Evolutionary conservation across 805 yeast species (phyloP).

Genomic region (Priceomyces medius): DNA sequence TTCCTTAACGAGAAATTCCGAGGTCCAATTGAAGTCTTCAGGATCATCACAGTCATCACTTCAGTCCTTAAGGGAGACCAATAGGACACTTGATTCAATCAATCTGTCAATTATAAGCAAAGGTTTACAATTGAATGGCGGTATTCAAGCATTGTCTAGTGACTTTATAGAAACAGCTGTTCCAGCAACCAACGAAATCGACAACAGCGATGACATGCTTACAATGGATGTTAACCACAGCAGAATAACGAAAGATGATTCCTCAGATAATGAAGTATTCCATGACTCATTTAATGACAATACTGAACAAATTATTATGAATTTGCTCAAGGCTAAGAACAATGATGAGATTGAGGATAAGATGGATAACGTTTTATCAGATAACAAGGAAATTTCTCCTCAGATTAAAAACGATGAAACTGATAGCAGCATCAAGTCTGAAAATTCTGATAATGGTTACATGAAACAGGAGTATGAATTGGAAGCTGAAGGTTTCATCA

Average conservation of each 20-base stretch:
- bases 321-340: constrained; percentile 28
- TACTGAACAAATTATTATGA: constrained; percentile 42
- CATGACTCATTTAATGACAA: constrained; percentile 33
- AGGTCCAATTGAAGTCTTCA: constrained; percentile 24
- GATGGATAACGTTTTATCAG: not conserved
- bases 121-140: constrained; percentile 40
- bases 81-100: constrained; percentile 25
- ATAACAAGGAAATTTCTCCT: not conserved
- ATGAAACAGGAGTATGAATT: not conserved
- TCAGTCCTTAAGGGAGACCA: constrained; percentile 30
- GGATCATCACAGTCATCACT: constrained; percentile 44
- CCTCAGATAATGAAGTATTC: constrained; percentile 12
- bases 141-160: constrained; percentile 43
- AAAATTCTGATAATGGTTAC: not conserved
- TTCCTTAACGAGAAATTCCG: constrained; percentile 26
- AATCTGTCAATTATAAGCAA: constrained; percentile 16
- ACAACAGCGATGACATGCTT: constrained; percentile 13
- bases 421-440: not conserved
- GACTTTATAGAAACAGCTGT: constrained; percentile 33
- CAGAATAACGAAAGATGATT: constrained; percentile 3
- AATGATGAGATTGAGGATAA: not conserved
- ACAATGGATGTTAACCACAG: not conserved
- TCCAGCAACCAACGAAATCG: constrained; percentile 16
- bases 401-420: not conserved
- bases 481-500: not conserved